These are phyloP conservation scores for Volvox africanus DNA, from an alignment of 139 green algal genomes.

Conservation along the genomic window DNA sequence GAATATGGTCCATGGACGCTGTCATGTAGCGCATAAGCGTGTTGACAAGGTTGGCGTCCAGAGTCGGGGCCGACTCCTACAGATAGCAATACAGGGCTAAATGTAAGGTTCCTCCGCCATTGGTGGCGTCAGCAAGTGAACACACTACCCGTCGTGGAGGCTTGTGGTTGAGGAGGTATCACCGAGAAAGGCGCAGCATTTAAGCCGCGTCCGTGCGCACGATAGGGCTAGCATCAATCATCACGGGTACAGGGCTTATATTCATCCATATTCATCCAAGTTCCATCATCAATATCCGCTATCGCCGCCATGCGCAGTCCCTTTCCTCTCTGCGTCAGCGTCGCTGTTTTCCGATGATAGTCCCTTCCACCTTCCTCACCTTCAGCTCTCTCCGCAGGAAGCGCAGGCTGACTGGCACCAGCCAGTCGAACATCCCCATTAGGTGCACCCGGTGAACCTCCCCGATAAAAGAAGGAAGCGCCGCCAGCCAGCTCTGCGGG, in stretches of 20 bases:
- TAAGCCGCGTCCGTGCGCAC: too few relatives aligned
- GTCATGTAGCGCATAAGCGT: slow-evolving; percentile 73
- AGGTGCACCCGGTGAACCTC: slow-evolving; percentile 55
- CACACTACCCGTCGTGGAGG: too few relatives aligned
- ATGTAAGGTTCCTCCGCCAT: too few relatives aligned
- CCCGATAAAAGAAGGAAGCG: slow-evolving; percentile 63
- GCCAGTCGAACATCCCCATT: slow-evolving; percentile 76
- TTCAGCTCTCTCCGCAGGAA: slow-evolving; percentile 77
- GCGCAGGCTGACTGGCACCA: slow-evolving; percentile 74
- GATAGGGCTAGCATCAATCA: too few relatives aligned
- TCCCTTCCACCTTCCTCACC: background rate
- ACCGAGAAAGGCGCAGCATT: too few relatives aligned
- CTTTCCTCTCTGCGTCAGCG: background rate
- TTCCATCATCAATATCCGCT: too few relatives aligned
- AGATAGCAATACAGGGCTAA: background rate
- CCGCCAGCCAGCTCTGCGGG: slow-evolving; percentile 62
- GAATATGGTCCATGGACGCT: slow-evolving; percentile 48
- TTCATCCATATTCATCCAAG: too few relatives aligned
- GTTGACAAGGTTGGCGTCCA: slow-evolving; percentile 73
- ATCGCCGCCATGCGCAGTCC: background rate
- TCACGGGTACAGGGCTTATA: too few relatives aligned
- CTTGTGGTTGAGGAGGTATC: too few relatives aligned
- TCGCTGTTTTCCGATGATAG: too few relatives aligned
- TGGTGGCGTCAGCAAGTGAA: too few relatives aligned
- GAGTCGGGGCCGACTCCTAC: slow-evolving; percentile 69